Evolutionary conservation across 1,284 basidiomycete genomes (phyloP).

Genomic region (Sporisorium scitamineum): DNA sequence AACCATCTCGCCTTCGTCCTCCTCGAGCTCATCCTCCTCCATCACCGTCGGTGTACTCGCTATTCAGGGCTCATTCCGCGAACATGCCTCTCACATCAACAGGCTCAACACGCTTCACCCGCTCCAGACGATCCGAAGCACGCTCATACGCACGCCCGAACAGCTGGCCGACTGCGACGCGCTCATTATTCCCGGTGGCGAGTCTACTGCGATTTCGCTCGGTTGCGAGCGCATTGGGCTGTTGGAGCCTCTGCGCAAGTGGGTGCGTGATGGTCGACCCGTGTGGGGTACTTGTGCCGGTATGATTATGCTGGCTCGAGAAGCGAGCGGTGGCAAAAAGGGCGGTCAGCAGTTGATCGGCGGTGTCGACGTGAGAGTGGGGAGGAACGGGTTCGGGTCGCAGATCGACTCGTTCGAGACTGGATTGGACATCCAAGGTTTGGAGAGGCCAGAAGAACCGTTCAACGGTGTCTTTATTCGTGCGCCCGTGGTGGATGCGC

Average conservation of each 20-base stretch:
- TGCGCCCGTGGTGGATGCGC: conserved; percentile 77
- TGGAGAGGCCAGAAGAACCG: conserved; percentile 74
- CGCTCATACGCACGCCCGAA: conserved; percentile 81
- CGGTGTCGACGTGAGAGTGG: conserved; percentile 83
- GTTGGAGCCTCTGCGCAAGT: conserved; percentile 81
- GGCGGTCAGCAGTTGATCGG: conserved; percentile 88
- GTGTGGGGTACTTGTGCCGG: conserved; percentile 98
- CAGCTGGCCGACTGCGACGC: conserved; percentile 84
- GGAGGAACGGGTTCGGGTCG: conserved; percentile 80
- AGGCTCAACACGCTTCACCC: conserved; percentile 60
- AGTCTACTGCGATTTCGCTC: conserved; percentile 93
- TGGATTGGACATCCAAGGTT: conserved; percentile 76
- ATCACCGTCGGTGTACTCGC: conserved; percentile 73
- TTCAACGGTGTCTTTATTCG: conserved; percentile 95
- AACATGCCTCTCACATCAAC: conserved; percentile 82
- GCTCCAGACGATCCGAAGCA: conserved; percentile 48
- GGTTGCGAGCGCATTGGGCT: conserved; percentile 83
- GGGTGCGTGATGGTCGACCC: conserved; percentile 75
- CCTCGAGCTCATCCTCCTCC: conserved; percentile 2
- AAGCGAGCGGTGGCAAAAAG: conserved; percentile 79
- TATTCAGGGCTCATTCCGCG: conserved; percentile 91
- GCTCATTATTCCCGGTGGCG: conserved; percentile 88
- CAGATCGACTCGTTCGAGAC: conserved; percentile 88
- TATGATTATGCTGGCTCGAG: conserved; percentile 81
- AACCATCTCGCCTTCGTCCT: conserved; percentile 7